A percentile compares a stretch with the other conserved stretches of the same genome.
These are phyloP conservation scores for Bromus sterilis DNA, from an alignment of 176 grass and related monocot genomes.

Conservation along the genomic window DNA sequence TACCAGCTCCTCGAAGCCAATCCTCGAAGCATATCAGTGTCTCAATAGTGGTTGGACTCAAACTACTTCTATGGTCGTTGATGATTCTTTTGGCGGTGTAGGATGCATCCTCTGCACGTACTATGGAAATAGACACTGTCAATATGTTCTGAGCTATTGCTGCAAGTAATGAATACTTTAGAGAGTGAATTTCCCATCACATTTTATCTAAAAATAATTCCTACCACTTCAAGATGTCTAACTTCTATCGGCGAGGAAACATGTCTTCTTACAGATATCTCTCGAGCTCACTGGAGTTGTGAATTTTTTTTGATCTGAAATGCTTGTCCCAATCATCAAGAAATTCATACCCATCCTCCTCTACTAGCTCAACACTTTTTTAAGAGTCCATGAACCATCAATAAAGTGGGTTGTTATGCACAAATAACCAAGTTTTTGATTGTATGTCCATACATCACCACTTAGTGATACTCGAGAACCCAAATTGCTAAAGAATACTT, in stretches of 20 bases:
- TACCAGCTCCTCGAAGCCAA: no score
- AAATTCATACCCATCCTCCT: no score
- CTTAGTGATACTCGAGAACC: no score
- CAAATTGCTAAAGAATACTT: no score
- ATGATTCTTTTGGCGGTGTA: background rate
- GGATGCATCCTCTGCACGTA: background rate
- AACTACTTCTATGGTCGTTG: background rate
- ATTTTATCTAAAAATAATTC: no score
- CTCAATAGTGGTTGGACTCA: background rate
- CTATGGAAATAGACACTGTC: background rate
- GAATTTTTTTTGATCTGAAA: no score
- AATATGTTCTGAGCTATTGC: background rate
- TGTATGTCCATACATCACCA: no score
- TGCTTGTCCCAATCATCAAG: background rate
- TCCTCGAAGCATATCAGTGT: background rate
- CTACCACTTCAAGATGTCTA: background rate
- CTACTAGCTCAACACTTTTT: no score
- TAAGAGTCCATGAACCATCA: no score
- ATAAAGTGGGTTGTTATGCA: no score
- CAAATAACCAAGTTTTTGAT: no score
- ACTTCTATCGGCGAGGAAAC: no score
- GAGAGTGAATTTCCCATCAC: background rate
- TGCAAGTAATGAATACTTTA: background rate
- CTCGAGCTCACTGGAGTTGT: background rate
- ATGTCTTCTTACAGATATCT: background rate